Evolutionary conservation across 129 eudicot species (phyloP).

Genomic region (Saposhnikovia divaricata): DNA sequence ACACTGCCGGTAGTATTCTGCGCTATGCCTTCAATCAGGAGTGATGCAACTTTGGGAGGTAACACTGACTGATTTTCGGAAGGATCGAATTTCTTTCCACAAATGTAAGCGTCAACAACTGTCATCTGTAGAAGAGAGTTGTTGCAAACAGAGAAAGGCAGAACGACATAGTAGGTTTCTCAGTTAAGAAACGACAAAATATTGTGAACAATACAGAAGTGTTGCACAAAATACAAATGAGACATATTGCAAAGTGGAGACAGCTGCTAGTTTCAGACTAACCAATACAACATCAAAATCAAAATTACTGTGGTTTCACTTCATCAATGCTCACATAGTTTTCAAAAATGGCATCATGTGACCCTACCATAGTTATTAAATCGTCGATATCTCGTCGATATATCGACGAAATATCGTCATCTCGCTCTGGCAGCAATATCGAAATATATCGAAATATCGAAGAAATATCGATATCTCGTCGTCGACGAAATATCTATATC

Average conservation of each 20-base stretch:
- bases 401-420: too few species aligned
- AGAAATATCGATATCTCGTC: too few species aligned
- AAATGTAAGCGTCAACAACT: slow-evolving; percentile 10
- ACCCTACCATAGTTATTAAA: too few species aligned
- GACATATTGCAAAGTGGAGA: background rate
- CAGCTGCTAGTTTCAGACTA: background rate
- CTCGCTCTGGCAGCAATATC: too few species aligned
- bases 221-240: background rate
- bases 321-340: background rate
- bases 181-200: background rate
- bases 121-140: slow-evolving; percentile 16
- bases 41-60: slow-evolving; percentile 42
- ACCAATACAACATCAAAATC: background rate
- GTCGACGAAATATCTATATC: too few species aligned
- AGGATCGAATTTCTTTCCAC: slow-evolving; percentile 13
- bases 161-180: background rate
- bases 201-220: background rate
- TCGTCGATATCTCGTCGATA: too few species aligned
- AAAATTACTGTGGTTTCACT: background rate
- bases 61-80: slow-evolving; percentile 36
- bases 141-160: background rate
- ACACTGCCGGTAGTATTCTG: slow-evolving; percentile 8
- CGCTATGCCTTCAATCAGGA: slow-evolving; percentile 44
- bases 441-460: too few species aligned
- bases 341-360: background rate